These are phyloP conservation scores for Stephania yunnanensis DNA, from an alignment of 164 flowering plant genomes.

Conservation along the genomic window DNA sequence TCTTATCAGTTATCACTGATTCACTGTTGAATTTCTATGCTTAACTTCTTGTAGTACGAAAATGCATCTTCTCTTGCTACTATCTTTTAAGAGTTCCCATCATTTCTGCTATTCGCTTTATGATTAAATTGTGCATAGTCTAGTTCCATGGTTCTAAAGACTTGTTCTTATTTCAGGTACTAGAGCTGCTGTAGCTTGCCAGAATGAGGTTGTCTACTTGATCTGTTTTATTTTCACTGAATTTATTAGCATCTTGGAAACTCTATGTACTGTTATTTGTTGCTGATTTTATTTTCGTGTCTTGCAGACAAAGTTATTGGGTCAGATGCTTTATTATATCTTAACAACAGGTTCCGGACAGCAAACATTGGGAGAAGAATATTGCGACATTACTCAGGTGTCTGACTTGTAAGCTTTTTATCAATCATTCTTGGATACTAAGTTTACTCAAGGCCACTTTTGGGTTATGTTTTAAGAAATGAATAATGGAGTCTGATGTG, in stretches of 20 bases:
- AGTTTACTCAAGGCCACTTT: too few species aligned
- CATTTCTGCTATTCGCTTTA: not conserved
- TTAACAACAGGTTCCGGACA: slow-evolving; percentile 97
- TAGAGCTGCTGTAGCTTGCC: slow-evolving; percentile 78
- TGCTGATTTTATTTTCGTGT: not conserved
- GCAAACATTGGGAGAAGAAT: slow-evolving; percentile 96
- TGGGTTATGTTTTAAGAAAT: too few species aligned
- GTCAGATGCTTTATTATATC: slow-evolving; percentile 90
- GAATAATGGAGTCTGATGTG: too few species aligned
- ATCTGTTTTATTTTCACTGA: not conserved
- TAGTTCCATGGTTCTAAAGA: not conserved
- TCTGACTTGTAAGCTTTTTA: not conserved
- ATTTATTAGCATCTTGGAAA: not conserved
- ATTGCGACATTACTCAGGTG: slow-evolving; percentile 96
- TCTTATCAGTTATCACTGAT: too few species aligned
- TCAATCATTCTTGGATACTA: not conserved
- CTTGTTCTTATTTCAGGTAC: slow-evolving; percentile 48
- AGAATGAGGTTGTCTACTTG: slow-evolving; percentile 63
- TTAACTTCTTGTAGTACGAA: too few species aligned
- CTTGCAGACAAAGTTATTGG: slow-evolving; percentile 80
- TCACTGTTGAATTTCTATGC: too few species aligned
- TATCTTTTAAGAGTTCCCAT: too few species aligned
- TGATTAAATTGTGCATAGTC: not conserved
- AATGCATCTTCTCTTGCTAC: too few species aligned
- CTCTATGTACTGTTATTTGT: not conserved